Conservation (phyloP, 768 basidiomycete genomes). For the Sarcodon aspratus region DNA sequence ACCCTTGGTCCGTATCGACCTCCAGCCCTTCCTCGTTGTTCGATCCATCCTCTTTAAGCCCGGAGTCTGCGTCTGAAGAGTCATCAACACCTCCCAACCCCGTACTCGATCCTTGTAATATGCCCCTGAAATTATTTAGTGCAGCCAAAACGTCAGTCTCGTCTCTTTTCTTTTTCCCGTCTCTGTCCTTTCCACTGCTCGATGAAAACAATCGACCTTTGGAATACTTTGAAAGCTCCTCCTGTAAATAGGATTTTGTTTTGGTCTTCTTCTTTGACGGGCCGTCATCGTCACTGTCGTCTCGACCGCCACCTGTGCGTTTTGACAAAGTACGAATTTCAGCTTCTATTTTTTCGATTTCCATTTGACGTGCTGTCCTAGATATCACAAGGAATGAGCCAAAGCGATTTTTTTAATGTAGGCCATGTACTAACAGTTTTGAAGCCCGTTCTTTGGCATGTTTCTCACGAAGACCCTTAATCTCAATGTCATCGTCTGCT, state of each 20-base stretch:
- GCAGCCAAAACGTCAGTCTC: slow-evolving; percentile 63
- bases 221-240: slow-evolving; percentile 75
- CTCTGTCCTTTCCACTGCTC: slow-evolving; percentile 34
- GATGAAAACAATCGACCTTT: slow-evolving; percentile 29
- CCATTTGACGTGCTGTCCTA: slow-evolving; percentile 55
- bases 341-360: slow-evolving; percentile 83
- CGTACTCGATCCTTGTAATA: slow-evolving; percentile 34
- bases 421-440: slow-evolving; percentile 32
- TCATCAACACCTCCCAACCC: slow-evolving; percentile 13
- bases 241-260: slow-evolving; percentile 64
- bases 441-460: slow-evolving; percentile 63
- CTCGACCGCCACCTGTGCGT: slow-evolving; percentile 26
- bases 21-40: slow-evolving; percentile 37
- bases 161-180: slow-evolving; percentile 44
- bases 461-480: slow-evolving; percentile 63
- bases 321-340: slow-evolving; percentile 73
- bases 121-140: slow-evolving; percentile 59
- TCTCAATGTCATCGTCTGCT: slow-evolving; percentile 36
- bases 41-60: slow-evolving; percentile 9
- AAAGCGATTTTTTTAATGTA: slow-evolving; percentile 2
- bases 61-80: slow-evolving; percentile 6
- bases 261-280: slow-evolving; percentile 46
- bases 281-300: slow-evolving; percentile 54
- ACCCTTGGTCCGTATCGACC: slow-evolving; percentile 67
- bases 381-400: background rate